These are phyloP conservation scores for Populus ilicifolia DNA, from an alignment of 345 rosid species.

Conservation along the genomic window DNA sequence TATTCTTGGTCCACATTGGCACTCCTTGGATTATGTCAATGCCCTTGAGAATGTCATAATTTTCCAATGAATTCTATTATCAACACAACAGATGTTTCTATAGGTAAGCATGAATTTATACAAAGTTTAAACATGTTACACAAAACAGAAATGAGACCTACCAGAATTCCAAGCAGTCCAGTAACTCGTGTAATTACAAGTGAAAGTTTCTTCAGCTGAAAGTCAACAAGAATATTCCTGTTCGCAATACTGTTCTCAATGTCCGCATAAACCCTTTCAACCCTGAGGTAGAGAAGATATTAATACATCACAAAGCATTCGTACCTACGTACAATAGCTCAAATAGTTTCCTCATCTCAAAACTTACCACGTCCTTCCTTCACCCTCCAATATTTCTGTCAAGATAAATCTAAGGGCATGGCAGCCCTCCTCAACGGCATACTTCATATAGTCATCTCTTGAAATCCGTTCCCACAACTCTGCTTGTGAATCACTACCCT, in stretches of 20 bases:
- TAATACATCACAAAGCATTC: slow-evolving; percentile 13
- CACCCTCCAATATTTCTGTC: slow-evolving; percentile 69
- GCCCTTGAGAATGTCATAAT: not conserved
- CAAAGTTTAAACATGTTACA: not conserved
- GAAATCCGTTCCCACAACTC: slow-evolving; percentile 84
- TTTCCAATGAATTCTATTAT: not conserved
- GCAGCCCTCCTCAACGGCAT: slow-evolving; percentile 90
- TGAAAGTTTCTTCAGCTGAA: slow-evolving; percentile 67
- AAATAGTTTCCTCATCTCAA: slow-evolving; percentile 4
- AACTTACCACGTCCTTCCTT: slow-evolving; percentile 86
- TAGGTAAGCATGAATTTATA: not conserved
- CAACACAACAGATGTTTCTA: not conserved
- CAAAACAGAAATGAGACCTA: slow-evolving; percentile 28
- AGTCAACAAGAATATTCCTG: slow-evolving; percentile 49
- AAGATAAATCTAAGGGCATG: slow-evolving; percentile 57
- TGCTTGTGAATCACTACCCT: slow-evolving; percentile 60
- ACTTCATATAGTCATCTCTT: slow-evolving; percentile 89
- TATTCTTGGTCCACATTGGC: not conserved
- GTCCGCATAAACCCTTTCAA: slow-evolving; percentile 70
- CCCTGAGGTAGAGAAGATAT: slow-evolving; percentile 49
- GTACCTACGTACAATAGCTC: not conserved
- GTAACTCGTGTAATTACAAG: slow-evolving; percentile 74
- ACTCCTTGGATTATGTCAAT: not conserved
- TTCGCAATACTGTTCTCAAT: slow-evolving; percentile 49
- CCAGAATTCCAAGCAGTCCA: slow-evolving; percentile 86